Conservation (phyloP, 306 rosid species). For the Gastrolobium villosum region DNA sequence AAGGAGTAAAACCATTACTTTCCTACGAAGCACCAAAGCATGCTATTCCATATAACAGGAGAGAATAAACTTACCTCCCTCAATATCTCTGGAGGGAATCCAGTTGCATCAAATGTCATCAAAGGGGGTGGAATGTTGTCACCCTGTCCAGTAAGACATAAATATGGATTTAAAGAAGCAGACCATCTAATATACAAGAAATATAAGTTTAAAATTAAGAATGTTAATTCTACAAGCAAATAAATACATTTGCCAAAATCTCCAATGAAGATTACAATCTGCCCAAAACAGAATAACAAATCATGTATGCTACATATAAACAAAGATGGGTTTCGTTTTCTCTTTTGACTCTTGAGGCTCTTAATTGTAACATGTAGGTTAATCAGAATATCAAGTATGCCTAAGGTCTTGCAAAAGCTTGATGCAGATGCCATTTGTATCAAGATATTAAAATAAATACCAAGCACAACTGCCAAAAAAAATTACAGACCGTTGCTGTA, state of each 20-base stretch:
- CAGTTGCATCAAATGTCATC: constrained; percentile 89
- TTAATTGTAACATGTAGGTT: constrained; percentile 11
- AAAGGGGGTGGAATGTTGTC: constrained; percentile 96
- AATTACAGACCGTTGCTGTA: constrained; percentile 80
- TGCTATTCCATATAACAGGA: constrained; percentile 33
- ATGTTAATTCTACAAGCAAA: constrained; percentile 14
- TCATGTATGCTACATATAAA: constrained; percentile 4
- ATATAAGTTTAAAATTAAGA: constrained; percentile 9
- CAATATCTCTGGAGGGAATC: constrained; percentile 96
- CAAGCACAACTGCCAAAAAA: not conserved
- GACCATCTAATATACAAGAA: constrained; percentile 20
- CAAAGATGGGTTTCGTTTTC: constrained; percentile 14
- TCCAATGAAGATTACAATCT: not conserved
- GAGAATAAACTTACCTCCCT: constrained; percentile 81
- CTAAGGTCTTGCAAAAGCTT: constrained; percentile 9
- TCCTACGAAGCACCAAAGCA: constrained; percentile 44
- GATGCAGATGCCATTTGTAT: constrained; percentile 18
- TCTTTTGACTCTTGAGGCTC: not conserved
- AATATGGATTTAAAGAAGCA: constrained; percentile 46
- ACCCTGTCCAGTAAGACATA: constrained; percentile 70
- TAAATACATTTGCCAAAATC: constrained; percentile 27
- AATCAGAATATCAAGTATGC: constrained; percentile 22
- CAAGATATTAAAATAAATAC: constrained; percentile 28
- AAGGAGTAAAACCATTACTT: constrained; percentile 55
- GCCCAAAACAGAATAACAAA: constrained; percentile 2